Evolutionary conservation across 164 flowering plant species (phyloP), one percentile per base, ranked within the genome.

Genomic region (Pachysandra terminalis): DNA sequence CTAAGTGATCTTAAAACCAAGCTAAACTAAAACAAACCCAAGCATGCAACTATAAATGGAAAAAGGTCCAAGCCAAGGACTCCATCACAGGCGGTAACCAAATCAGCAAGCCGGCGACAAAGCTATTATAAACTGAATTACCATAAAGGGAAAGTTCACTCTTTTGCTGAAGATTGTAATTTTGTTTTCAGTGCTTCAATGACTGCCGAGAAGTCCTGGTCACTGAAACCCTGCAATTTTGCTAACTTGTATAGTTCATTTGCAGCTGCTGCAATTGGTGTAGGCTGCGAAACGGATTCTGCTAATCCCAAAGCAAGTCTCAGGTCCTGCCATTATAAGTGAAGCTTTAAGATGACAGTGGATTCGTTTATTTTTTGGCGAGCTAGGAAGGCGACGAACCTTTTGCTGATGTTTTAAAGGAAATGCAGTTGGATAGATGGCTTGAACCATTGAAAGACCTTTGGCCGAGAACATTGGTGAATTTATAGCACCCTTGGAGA

Each of bases 351-450:
- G 56, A 67, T 40, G 22, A 49, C 15, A 65, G 23, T 24, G 14
- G 64, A 16, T 63, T 63, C 45, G 0, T 51, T 35, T 8, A n/a
- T n/a, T 3, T 55, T 57, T 54, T 58, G 35, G 61, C 26, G 45
- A 51, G 4, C 21, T 22, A 22, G 64, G 24, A 60, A 62, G 10
- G 53, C 35, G 25, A 74, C 83, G 53, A 32, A 91, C 98, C 96
- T 94, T 94, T 66, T 94, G 98, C 59, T 94, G 98, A 83, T 94
- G 97, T 82, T 94, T 94, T 28, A 91, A 69, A 23, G 97, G 97
- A 73, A 94, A 94, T 26, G 96, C 96, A 3, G 98, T 86, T 15
- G 96, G 94, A 70, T 89, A 93, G 22, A 45, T 37, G n/a, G 96
- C 84, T 67, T 90, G 78, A 58, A 88, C 78, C 98, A 93, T 93